Base-by-base conservation (phyloP, 1,284 basidiomycete genomes). In the Leccinum angustisporum region DNA sequence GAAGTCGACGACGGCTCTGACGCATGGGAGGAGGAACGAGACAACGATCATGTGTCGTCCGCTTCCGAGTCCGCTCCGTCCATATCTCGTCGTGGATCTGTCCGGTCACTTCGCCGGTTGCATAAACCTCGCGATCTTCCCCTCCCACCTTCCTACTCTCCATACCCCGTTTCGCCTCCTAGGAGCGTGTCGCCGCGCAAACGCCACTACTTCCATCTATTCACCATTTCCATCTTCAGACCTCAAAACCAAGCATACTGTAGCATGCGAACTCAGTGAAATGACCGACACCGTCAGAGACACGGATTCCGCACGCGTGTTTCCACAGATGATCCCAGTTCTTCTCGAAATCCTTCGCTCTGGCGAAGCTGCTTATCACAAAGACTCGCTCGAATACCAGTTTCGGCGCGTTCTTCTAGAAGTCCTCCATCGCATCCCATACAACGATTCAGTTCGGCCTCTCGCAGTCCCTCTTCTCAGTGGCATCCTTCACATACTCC, bases 201-300 rank as follows among this genome's bases (percentile, higher is more conserved):
- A 54, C 67, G 66, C 14, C 71, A 66, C 0, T 79, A 21, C 21
- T 21, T 21, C 21, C 21, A 21, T 21, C 21, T 21, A 21, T 21
- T 21, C 21, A 21, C 21, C 21, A 55, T 58, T 18, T 25, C 33
- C 52, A n/a, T 27, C 25, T 30, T 18, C 63, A 91, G 90, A 92
- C 75, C 80, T 92, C 66, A 85, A 85, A 64, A 83, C 83, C 0
- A 92, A 91, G 74, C 82, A 86, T 71, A 79, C 80, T 7, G 82
- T 86, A 48, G 92, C 92, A 55, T 84, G 82, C 64, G 94, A 97
- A 74, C 85, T 97, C 64, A 84, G 94, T 61, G 94, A 97, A 75
- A 87, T 90, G 75, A 85, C 96, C 65, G 95, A 97, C 73, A 87
- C 87, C 27, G 87, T 90, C 51, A 83, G 91, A 60, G 94, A 97